phyloP scores from a whole-genome alignment of 208 protist genomes.

The Crithidia thermophila region DNA sequence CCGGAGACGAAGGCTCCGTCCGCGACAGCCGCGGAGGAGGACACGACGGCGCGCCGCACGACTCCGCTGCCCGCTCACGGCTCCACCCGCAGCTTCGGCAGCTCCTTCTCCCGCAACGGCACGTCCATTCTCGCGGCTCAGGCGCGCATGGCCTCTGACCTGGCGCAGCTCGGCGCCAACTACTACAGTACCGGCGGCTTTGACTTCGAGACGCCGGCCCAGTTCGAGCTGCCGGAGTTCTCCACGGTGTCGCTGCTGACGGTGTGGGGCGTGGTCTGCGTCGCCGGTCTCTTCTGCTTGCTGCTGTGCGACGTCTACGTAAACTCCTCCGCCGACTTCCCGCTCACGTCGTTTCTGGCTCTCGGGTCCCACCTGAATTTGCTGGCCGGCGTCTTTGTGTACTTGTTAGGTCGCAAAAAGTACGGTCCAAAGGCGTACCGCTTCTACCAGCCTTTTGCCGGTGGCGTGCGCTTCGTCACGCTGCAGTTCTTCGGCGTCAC shows the following conservation, averaged over 20 bases:
- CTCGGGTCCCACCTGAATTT: slow-evolving; percentile 48
- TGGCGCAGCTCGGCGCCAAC: neutral
- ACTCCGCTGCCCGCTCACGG: neutral
- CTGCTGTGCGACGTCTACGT: slow-evolving; percentile 70
- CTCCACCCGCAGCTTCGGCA: neutral
- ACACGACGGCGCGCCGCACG: neutral
- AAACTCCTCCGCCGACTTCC: slow-evolving; percentile 40
- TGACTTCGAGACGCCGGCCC: neutral
- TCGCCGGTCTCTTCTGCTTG: slow-evolving; percentile 52
- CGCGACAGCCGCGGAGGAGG: neutral
- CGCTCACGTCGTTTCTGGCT: slow-evolving; percentile 49
- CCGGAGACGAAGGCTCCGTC: neutral
- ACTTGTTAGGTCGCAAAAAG: slow-evolving; percentile 47
- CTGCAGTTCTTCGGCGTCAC: slow-evolving; percentile 73
- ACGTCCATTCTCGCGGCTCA: slow-evolving; percentile 2
- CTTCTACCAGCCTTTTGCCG: slow-evolving; percentile 85
- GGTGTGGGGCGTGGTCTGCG: slow-evolving; percentile 57
- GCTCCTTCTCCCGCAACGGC: neutral
- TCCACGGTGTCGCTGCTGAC: slow-evolving; percentile 63
- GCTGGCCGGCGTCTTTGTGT: slow-evolving; percentile 50
- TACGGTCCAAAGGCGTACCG: slow-evolving; percentile 53
- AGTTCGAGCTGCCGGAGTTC: slow-evolving; percentile 43
- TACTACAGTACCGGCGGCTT: neutral
- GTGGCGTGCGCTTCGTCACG: slow-evolving; percentile 70
- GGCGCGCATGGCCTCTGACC: neutral